phyloP scores from a whole-genome alignment of 352 stramenopile species.

The Phytophthora tubulina region DNA sequence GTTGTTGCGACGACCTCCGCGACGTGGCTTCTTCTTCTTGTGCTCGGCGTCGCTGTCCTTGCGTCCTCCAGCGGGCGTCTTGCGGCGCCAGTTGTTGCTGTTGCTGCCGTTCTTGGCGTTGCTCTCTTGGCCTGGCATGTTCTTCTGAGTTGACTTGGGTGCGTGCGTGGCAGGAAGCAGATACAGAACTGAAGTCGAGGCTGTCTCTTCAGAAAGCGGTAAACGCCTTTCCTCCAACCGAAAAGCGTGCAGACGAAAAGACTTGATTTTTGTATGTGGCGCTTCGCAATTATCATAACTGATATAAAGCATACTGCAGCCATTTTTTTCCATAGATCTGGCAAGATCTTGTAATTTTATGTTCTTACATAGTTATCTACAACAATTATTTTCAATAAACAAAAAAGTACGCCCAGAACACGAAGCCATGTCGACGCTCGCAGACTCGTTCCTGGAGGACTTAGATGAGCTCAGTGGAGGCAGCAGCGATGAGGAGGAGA shows the following conservation, averaged over 20 bases:
- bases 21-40: slow-evolving; percentile 66
- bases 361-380: not conserved
- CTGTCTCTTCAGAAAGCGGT: slow-evolving; percentile 18
- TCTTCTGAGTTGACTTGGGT: slow-evolving; percentile 12
- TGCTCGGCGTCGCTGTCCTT: slow-evolving; percentile 55
- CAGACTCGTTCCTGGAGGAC: slow-evolving; percentile 91
- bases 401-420: no score
- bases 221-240: slow-evolving; percentile 31
- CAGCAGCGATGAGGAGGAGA: slow-evolving; percentile 79
- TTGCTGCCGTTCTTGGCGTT: slow-evolving; percentile 30
- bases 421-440: slow-evolving; percentile 76
- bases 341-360: slow-evolving; percentile 17
- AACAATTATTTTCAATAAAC: slow-evolving; percentile 4
- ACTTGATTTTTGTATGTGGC: slow-evolving; percentile 36
- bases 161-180: slow-evolving; percentile 16
- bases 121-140: slow-evolving; percentile 34
- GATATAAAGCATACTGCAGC: slow-evolving; percentile 8
- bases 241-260: slow-evolving; percentile 7
- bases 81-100: slow-evolving; percentile 46
- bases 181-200: slow-evolving; percentile 18
- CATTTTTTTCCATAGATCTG: slow-evolving; percentile 29
- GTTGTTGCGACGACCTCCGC: slow-evolving; percentile 57
- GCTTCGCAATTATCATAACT: slow-evolving; percentile 1
- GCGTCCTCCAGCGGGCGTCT: slow-evolving; percentile 41
- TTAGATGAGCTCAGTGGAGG: slow-evolving; percentile 89